Evolutionary conservation across 106 monocot genomes (phyloP), one percentile per base, ranked within the genome.

Genomic region (Gastrodia elata): DNA sequence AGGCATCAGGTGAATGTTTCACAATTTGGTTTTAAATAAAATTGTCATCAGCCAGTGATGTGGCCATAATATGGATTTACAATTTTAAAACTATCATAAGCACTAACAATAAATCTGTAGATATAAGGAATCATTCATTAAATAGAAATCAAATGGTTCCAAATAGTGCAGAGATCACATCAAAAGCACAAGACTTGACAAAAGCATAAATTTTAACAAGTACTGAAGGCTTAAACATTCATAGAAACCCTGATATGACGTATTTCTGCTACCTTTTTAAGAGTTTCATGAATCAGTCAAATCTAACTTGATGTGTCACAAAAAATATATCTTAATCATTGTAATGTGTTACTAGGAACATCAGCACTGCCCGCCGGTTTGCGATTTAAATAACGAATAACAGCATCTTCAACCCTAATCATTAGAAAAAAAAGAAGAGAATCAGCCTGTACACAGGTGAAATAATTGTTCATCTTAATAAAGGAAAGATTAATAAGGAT

Each of bases 331-430:
- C 27, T 35, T n/a, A 65, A 13, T 6, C 20, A 68, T 34, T 67
- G 69, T 89, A 84, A 93, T 71, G 83, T 77, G 81, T 83, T 87
- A 73, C 88, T 84, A 74, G 97, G 88, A 70, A 75, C 86, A 71
- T 93, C 97, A 73, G 32, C 85, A 44, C 84, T 91, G 1, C 84
- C 83, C 16, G 91, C 80, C 25, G 97, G 97, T 74, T 98, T 98
- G 59, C 93, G 93, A 64, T 98, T 98, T 48, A 98, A 79, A 70
- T 93, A 98, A 2, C 93, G 87, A 74, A 98, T 98, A 35, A 93
- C 88, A 73, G 97, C 97, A 91, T 98, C 97, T 72, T 98, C 97
- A 81, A 98, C 97, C 97, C 97, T 98, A 55, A 70, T 59, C 15
- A 41, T 78, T 34, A 34, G 8, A 20, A 41, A 3, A 2, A 43